These are phyloP conservation scores for Lithohypha guttulata DNA, from an alignment of 2,329 filamentous ascomycete genomes.

Conservation along the genomic window DNA sequence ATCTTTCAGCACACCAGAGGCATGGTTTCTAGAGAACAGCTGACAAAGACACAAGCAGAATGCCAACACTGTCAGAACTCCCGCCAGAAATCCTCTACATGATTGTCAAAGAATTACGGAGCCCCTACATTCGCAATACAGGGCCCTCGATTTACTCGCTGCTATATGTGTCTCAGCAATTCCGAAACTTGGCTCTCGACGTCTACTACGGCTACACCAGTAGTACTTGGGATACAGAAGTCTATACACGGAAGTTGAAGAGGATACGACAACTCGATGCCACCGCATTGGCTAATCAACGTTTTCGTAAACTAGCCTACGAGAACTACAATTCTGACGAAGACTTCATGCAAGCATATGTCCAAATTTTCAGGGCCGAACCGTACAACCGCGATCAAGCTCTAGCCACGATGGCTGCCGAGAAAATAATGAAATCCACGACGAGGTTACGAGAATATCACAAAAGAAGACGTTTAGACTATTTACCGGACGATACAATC, in stretches of 20 bases:
- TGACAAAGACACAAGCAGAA: too few species aligned
- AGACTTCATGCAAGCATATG: background rate
- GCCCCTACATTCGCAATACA: background rate
- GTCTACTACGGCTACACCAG: background rate
- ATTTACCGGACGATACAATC: background rate
- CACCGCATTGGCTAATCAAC: background rate
- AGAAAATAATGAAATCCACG: too few species aligned
- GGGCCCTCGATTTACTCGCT: background rate
- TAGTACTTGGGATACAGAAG: background rate
- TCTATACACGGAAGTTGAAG: background rate
- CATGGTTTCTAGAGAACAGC: too few species aligned
- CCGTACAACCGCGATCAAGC: too few species aligned
- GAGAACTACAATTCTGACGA: background rate
- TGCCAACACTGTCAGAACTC: background rate
- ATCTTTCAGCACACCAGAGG: too few species aligned
- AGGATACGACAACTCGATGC: background rate
- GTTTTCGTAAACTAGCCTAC: background rate
- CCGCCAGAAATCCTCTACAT: background rate
- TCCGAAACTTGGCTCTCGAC: background rate
- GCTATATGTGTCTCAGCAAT: background rate
- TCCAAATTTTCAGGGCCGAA: background rate
- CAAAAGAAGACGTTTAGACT: background rate
- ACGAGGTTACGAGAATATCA: background rate
- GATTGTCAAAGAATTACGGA: background rate
- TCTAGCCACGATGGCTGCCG: too few species aligned